Evolutionary conservation across 331 rosid species (phyloP).

Genomic region (Rhamnella rubrinervis): DNA sequence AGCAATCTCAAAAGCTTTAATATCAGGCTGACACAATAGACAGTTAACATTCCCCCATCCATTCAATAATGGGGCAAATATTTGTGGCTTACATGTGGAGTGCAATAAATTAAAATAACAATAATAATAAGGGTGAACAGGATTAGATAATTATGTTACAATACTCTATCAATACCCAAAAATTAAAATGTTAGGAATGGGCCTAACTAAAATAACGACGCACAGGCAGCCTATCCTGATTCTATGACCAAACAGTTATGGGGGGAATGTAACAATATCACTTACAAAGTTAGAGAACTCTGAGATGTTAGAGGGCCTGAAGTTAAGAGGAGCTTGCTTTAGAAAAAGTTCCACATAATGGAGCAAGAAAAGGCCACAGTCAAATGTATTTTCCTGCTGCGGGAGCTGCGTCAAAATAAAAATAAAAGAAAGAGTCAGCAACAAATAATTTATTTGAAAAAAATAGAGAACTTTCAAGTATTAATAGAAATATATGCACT

Average conservation of each 20-base stretch:
- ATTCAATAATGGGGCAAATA: too few species aligned
- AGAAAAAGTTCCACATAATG: constrained; percentile 73
- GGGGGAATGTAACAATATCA: constrained; percentile 24
- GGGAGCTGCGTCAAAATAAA: constrained; percentile 55
- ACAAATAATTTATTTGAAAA: neutral
- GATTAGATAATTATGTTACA: too few species aligned
- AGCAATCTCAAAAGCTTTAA: too few species aligned
- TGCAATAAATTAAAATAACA: too few species aligned
- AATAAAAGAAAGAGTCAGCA: constrained; percentile 18
- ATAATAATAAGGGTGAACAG: too few species aligned
- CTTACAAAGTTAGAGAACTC: constrained; percentile 65
- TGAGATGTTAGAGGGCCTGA: constrained; percentile 51
- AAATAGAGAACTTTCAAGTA: neutral
- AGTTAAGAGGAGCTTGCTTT: constrained; percentile 55
- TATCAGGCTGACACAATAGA: too few species aligned
- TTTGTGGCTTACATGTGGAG: too few species aligned
- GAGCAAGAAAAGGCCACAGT: constrained; percentile 82
- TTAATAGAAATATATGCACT: neutral
- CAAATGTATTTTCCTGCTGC: constrained; percentile 72
- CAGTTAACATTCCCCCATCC: too few species aligned
- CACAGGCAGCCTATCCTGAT: too few species aligned
- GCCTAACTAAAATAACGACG: neutral
- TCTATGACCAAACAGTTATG: neutral
- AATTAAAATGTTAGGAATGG: too few species aligned
- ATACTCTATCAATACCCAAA: too few species aligned